A percentile compares a stretch with the other conserved stretches of the same genome.
Conservation (phyloP, 2,329 filamentous ascomycete genomes). For the Cercospora sesami region DNA sequence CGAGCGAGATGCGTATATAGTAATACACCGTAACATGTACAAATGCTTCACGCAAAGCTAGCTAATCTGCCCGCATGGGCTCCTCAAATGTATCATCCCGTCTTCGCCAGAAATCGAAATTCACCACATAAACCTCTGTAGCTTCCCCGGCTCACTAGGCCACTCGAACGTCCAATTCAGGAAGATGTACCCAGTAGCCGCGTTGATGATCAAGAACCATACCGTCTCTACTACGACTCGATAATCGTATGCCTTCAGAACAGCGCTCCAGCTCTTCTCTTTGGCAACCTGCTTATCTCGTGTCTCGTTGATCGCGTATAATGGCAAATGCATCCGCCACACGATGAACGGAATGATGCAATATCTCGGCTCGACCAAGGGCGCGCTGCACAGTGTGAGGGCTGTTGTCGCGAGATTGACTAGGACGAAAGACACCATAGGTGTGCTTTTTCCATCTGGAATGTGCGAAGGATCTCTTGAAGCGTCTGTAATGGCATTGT, state of each 20-base stretch:
- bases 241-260: conserved; percentile 40
- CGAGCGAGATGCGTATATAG: neutral
- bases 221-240: conserved; percentile 62
- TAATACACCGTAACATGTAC: neutral
- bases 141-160: conserved; percentile 58
- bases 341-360: conserved; percentile 95
- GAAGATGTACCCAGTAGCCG: conserved; percentile 69
- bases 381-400: conserved; percentile 80
- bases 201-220: conserved; percentile 69
- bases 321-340: conserved; percentile 78
- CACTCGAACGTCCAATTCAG: conserved; percentile 68
- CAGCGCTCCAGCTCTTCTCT: conserved; percentile 5
- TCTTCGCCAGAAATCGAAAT: neutral
- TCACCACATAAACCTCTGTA: conserved; percentile 82
- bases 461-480: conserved; percentile 21
- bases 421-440: conserved; percentile 54
- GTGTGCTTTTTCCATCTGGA: conserved; percentile 31
- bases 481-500: conserved; percentile 12
- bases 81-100: neutral
- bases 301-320: conserved; percentile 33
- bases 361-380: conserved; percentile 91
- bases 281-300: conserved; percentile 5
- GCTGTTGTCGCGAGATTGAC: conserved; percentile 69
- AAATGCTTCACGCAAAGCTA: neutral
- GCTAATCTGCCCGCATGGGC: neutral